Conservation (phyloP, 2,329 filamentous ascomycete species). For the Aspergillus luchuensis region DNA sequence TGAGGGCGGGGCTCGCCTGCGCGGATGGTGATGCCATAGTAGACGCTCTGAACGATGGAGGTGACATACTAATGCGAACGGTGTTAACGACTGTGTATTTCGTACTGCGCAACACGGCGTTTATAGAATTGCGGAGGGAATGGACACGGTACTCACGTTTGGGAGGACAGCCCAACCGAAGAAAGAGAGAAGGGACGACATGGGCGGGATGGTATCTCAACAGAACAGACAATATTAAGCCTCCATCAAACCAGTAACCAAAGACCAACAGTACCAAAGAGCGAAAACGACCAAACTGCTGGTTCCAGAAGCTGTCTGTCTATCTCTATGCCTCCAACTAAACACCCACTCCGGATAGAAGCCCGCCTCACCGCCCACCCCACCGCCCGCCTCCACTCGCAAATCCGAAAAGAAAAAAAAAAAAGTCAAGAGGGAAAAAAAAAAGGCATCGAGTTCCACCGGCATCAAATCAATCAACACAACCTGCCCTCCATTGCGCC, state of each 20-base stretch:
- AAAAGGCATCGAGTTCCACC: conserved; percentile 18
- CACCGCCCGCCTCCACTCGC: conserved; percentile 17
- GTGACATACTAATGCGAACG: conserved; percentile 66
- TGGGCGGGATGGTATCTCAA: conserved; percentile 18
- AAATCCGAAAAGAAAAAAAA: conserved; percentile 8
- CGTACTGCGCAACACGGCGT: not conserved
- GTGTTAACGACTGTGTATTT: not conserved
- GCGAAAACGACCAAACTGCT: not conserved
- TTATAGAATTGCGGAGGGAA: not conserved
- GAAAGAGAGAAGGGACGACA: conserved; percentile 55
- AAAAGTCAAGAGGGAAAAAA: not conserved
- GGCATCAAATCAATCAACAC: conserved; percentile 4
- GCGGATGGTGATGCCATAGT: conserved; percentile 85
- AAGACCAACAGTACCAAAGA: not conserved
- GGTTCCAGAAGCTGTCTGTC: not conserved
- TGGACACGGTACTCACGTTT: conserved; percentile 48
- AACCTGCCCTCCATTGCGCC: conserved; percentile 16
- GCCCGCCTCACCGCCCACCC: conserved; percentile 14
- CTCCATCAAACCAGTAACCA: not conserved
- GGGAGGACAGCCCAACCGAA: conserved; percentile 65
- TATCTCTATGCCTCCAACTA: not conserved
- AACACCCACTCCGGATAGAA: not conserved
- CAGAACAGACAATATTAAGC: not conserved
- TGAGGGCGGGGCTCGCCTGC: conserved; percentile 80
- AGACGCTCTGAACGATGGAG: conserved; percentile 73